phyloP scores from a whole-genome alignment of 129 eudicot genomes.

The Arctium minus region DNA sequence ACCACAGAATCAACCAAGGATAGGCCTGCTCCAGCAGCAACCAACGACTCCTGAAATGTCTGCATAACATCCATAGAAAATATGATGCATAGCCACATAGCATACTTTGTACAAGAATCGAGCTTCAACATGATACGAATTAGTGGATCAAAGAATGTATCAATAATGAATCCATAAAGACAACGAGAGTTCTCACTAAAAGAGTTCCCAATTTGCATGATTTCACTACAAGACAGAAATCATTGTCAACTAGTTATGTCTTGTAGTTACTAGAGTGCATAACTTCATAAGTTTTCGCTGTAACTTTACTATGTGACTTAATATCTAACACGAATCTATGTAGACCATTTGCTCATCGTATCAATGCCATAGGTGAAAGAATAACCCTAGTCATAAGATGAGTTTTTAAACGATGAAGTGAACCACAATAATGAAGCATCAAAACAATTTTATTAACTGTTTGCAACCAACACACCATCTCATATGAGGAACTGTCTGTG shows the following conservation, averaged over 20 bases:
- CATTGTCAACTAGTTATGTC: background rate
- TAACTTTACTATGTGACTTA: no score
- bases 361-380: no score
- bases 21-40: slow-evolving; percentile 97
- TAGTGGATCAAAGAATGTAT: background rate
- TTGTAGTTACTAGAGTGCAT: no score
- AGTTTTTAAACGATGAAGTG: no score
- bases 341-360: no score
- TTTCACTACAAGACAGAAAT: background rate
- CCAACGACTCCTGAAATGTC: slow-evolving; percentile 85
- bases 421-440: no score
- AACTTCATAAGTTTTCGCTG: no score
- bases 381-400: no score
- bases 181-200: background rate
- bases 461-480: no score
- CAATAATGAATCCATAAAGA: background rate
- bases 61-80: slow-evolving; percentile 29
- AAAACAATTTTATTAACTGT: no score
- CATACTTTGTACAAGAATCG: background rate
- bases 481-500: no score
- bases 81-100: background rate
- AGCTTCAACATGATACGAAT: background rate
- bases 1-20: slow-evolving; percentile 96
- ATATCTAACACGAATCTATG: no score
- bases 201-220: background rate